Evolutionary conservation across 768 basidiomycete genomes (phyloP).

Genomic region (Termitomyces sp.): DNA sequence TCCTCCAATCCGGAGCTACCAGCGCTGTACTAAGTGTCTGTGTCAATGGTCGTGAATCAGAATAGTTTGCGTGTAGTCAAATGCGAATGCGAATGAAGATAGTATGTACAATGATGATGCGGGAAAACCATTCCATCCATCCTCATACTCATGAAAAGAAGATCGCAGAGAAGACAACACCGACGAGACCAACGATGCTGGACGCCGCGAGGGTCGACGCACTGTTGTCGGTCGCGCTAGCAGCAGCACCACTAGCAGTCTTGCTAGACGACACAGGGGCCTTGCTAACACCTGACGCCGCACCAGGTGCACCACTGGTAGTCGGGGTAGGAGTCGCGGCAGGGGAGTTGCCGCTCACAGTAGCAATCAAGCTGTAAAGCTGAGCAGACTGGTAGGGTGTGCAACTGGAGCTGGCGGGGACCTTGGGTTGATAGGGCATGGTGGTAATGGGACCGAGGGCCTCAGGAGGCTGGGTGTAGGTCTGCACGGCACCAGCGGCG

Average conservation of each 20-base stretch:
- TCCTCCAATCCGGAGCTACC: constrained; percentile 9
- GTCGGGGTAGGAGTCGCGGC: background rate
- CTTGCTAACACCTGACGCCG: background rate
- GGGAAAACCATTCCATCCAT: background rate
- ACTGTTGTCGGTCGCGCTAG: constrained; percentile 16
- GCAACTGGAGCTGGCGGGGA: constrained; percentile 39
- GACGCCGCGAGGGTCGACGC: constrained; percentile 13
- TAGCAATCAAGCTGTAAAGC: constrained; percentile 28
- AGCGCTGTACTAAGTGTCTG: constrained; percentile 4
- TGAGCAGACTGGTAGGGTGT: constrained; percentile 25
- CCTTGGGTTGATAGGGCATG: constrained; percentile 38
- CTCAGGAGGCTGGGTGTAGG: constrained; percentile 42
- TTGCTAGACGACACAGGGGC: constrained; percentile 9
- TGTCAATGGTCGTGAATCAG: background rate
- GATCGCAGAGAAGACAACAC: constrained; percentile 21
- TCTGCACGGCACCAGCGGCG: constrained; percentile 34
- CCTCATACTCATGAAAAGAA: constrained; percentile 19
- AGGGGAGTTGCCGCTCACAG: constrained; percentile 13
- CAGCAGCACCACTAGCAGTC: constrained; percentile 9
- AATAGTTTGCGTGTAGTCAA: background rate
- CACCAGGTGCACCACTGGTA: background rate
- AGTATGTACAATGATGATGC: constrained; percentile 2
- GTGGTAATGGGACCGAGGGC: constrained; percentile 33
- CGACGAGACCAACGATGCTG: constrained; percentile 16
- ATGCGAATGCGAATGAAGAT: background rate